phyloP scores from a whole-genome alignment of 257 asterid species.

The Solanum piurae region DNA sequence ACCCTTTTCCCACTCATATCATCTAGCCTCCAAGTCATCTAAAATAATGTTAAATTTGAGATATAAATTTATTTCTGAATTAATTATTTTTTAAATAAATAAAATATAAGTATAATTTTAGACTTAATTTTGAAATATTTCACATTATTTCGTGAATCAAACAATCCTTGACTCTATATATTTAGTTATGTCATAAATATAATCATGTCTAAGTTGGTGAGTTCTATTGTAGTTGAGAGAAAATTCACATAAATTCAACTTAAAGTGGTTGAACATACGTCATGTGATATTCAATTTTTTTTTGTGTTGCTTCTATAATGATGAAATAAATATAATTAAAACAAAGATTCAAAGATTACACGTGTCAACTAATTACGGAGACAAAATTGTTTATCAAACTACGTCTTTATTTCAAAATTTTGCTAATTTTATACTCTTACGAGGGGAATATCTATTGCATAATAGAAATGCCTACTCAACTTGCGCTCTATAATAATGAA shows the following conservation, averaged over 20 bases:
- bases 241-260: not conserved
- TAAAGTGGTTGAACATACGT: not conserved
- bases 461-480: not conserved
- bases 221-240: not conserved
- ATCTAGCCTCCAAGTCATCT: too few relatives aligned
- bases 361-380: not conserved
- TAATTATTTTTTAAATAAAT: too few relatives aligned
- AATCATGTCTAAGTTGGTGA: too few relatives aligned
- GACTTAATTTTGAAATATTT: too few relatives aligned
- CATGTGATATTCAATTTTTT: not conserved
- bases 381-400: not conserved
- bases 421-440: not conserved
- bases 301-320: not conserved
- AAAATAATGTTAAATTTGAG: too few relatives aligned
- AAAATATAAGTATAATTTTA: too few relatives aligned
- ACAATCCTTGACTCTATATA: too few relatives aligned
- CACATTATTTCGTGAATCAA: too few relatives aligned
- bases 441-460: slow-evolving; percentile 29
- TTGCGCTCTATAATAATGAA: slow-evolving; percentile 11
- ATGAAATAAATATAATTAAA: not conserved
- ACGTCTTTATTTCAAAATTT: not conserved
- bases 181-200: too few relatives aligned
- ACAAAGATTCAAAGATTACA: not conserved
- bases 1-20: too few relatives aligned
- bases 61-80: too few relatives aligned